Base-by-base conservation (phyloP, 73 alveolate species). In the Paramecium sexaurelia region DNA sequence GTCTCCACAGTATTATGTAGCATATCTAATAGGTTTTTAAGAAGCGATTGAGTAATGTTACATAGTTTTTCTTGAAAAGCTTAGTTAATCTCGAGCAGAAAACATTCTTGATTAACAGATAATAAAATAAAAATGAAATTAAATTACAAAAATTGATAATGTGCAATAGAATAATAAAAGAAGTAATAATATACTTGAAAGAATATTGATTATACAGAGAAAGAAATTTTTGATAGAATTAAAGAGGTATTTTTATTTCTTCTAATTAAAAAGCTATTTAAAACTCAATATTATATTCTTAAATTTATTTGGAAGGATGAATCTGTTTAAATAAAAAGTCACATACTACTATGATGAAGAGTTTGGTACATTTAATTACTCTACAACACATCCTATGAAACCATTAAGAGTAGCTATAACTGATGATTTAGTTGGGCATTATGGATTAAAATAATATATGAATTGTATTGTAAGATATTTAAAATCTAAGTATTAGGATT, bases 381-480 rank as follows among this genome's bases (percentile, higher is more conserved):
- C 98, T 10, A 95, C 95, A 40, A 96, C 95, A 66, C 99, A 98
- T 92, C 99, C 99, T 19, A 98, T 98, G 99, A 98, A 98, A 85
- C 99, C 99, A 27, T 32, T 57, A 57, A 71, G 86, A 75, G 89
- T 75, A 47, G 89, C 89, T 7, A 75, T 75, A 1, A 75, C 89
- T 35, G 89, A 75, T 75, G 89, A 75, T 75, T 43, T 75, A 40
- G 89, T 75, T 9, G 73, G 69, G 13, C 89, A 75, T 26, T 75
- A 75, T 75, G 89, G 89, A 43, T 20, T 75, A 13, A 37, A 75
- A 24, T n/a, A 75, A 75, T 75, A 75, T 75, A 75, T 75, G 89
- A 43, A 75, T 75, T 75, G 73, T 22, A 75, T 75, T 17, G 89
- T 75, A 75, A 75, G 5, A 27, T 1, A 39, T 22, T 26, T 19